A percentile compares a stretch with the other conserved stretches of the same genome.
Evolutionary conservation across 306 rosid genomes (phyloP).

Genomic region (Quercus suber): DNA sequence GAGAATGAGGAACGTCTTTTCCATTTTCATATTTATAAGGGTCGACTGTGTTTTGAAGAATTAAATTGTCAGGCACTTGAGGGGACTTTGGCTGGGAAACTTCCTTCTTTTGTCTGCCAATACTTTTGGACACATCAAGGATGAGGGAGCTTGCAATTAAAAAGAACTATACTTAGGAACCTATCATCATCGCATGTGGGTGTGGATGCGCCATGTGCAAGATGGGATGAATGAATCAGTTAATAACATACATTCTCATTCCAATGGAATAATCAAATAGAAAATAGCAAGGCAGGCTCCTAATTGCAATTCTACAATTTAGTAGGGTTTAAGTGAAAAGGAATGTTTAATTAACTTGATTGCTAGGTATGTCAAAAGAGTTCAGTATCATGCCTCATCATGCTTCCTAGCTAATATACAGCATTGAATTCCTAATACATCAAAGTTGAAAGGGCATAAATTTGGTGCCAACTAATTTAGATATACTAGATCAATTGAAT

Average conservation of each 20-base stretch:
- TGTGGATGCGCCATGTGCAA: neutral
- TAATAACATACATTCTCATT: neutral
- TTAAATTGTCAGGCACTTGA: too few relatives aligned
- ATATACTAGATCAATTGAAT: neutral
- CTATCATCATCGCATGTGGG: neutral
- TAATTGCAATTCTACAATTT: neutral
- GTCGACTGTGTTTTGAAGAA: too few relatives aligned
- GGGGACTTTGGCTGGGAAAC: too few relatives aligned
- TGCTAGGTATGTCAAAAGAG: neutral
- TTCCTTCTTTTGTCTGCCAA: too few relatives aligned
- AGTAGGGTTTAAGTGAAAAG: neutral
- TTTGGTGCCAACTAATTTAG: neutral
- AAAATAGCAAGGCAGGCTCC: neutral
- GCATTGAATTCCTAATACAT: neutral
- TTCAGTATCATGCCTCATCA: neutral
- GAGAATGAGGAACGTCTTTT: too few relatives aligned
- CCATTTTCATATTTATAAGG: too few relatives aligned
- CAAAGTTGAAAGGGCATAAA: neutral
- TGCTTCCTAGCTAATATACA: neutral
- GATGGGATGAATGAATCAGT: neutral
- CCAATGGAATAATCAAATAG: neutral
- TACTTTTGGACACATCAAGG: too few relatives aligned
- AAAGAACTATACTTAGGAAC: conserved; percentile 18
- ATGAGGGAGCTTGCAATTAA: too few relatives aligned
- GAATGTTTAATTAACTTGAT: neutral